Conservation (phyloP, 495 filamentous ascomycete species). For the Xylaria telfairii region DNA sequence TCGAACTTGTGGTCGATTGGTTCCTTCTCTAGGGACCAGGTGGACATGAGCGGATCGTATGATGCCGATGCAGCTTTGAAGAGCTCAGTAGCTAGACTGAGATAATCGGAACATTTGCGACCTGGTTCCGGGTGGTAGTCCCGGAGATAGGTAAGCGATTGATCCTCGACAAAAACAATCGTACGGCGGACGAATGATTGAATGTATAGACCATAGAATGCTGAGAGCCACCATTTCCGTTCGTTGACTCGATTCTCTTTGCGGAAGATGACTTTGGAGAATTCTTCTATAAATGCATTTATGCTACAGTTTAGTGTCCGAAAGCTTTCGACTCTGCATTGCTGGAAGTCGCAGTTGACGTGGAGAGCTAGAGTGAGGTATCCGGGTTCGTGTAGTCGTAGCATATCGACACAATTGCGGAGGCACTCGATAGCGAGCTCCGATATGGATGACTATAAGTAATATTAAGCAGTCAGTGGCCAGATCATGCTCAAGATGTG, state of each 20-base stretch:
- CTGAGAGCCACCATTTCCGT: conserved; percentile 37
- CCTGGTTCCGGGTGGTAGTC: conserved; percentile 15
- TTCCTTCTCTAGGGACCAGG: conserved; percentile 37
- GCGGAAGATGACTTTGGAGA: conserved; percentile 34
- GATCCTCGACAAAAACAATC: conserved; percentile 26
- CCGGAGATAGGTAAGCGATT: conserved; percentile 19
- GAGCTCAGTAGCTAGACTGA: background rate
- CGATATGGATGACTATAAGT: background rate
- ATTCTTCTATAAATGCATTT: conserved; percentile 29
- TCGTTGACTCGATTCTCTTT: conserved; percentile 36
- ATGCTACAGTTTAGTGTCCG: conserved; percentile 29
- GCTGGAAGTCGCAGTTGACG: background rate
- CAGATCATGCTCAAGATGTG: background rate
- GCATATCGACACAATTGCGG: background rate
- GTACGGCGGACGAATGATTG: conserved; percentile 35
- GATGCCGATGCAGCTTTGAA: conserved; percentile 21
- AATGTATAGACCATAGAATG: conserved; percentile 38
- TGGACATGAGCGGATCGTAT: conserved; percentile 32
- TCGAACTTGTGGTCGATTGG: conserved; percentile 30
- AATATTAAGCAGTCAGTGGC: background rate
- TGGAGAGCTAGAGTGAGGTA: background rate
- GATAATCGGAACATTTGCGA: background rate
- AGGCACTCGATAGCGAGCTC: background rate
- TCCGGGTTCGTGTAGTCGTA: background rate
- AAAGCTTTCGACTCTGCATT: conserved; percentile 28